Evolutionary conservation across 2,329 filamentous ascomycete genomes (phyloP).

Genomic region (Colletotrichum somersetense): DNA sequence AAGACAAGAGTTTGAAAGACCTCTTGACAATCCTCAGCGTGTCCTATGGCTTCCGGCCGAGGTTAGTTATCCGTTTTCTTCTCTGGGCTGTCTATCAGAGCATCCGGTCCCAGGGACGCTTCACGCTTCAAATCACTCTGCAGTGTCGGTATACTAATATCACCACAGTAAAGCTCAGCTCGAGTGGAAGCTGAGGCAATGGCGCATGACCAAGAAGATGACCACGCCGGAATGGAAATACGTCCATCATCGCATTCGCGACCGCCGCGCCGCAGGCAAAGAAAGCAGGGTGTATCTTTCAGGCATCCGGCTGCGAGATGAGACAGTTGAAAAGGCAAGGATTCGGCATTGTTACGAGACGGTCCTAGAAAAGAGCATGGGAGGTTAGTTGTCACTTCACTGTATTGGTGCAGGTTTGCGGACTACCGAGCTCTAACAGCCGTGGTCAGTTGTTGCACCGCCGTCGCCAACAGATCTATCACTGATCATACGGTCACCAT

Average conservation of each 20-base stretch:
- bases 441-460: neutral
- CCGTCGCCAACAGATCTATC: neutral
- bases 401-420: neutral
- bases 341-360: slow-evolving; percentile 1
- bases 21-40: neutral
- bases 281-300: slow-evolving; percentile 16
- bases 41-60: neutral
- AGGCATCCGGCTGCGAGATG: neutral
- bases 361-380: neutral
- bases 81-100: neutral
- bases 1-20: neutral
- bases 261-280: neutral
- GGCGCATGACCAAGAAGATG: slow-evolving; percentile 18
- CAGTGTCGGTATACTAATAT: neutral
- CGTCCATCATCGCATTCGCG: neutral
- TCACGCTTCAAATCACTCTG: neutral
- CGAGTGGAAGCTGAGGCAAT: slow-evolving; percentile 15
- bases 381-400: neutral
- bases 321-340: neutral
- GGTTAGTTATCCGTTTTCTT: neutral
- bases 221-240: neutral
- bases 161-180: slow-evolving; percentile 1
- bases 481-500: neutral
- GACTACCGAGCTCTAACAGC: neutral
- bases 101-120: neutral